Base-by-base conservation (phyloP, 2,329 filamentous ascomycete species). In the Trichophyton benhamiae region DNA sequence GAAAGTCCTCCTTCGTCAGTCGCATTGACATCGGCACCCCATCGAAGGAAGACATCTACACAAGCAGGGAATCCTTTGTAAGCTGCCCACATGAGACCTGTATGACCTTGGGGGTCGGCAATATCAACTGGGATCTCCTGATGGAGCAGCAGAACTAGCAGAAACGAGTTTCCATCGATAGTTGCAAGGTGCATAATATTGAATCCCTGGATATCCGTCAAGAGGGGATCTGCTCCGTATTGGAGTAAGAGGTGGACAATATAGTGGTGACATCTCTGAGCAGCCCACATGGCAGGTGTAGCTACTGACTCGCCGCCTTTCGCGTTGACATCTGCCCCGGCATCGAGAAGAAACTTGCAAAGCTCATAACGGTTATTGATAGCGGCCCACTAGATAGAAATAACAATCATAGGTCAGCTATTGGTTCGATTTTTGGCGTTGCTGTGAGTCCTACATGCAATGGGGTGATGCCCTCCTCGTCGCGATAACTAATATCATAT, bases 341-440 rank as follows among this genome's bases (percentile, higher is more conserved):
- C 79, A 66, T 87, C 88, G 72, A 99, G 83, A 52, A 99, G 85
- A 75, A 95, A 96, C 74, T 94, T 92, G 82, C 92, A 96, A 80
- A 97, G 91, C 67, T 89, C 89, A 77, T 92, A 95, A 73, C 96
- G 94, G 72, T 97, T 97, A 78, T 99, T 99, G 74, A 99, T 97
- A 42, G 95, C 90, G 55, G 94, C 94, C 94, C 94, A 99, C 90
- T 99, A 72, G 60, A 22, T n/a, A 15, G 33, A 20, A 6, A 55
- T 2, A 60, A 36, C 62, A 57, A 42, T 68, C 65, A 62, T 60
- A 59, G 15, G 63, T 66, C 57, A 67, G 62, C 63, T 27, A 65
- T 30, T 6, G 13, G 22, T 53, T 13, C 25, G 7, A 46, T 27
- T 3, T 8, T 59, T 38, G 36, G n/a, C n/a, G 15, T 38, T 4